phyloP scores from a whole-genome alignment of 176 grass and related monocot genomes.

The Saccharum spontaneum region DNA sequence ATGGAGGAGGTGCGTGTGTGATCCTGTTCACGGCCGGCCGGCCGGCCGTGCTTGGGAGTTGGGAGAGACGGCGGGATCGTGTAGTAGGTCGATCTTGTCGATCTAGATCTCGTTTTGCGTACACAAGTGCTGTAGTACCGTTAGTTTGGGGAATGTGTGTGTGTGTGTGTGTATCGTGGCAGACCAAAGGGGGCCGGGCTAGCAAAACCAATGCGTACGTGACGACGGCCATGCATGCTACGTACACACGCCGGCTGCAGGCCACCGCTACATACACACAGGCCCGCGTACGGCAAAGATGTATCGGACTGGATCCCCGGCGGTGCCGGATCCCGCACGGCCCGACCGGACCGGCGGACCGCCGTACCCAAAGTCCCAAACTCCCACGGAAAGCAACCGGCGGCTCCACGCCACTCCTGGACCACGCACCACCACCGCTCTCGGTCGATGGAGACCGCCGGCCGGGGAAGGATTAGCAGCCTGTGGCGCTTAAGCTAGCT shows the following conservation, averaged over 20 bases:
- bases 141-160: too few relatives aligned
- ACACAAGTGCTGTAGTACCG: too few relatives aligned
- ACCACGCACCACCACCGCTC: background rate
- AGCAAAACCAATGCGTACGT: background rate
- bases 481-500: background rate
- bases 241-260: background rate
- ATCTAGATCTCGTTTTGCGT: too few relatives aligned
- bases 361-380: background rate
- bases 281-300: too few relatives aligned
- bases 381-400: background rate
- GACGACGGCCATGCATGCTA: background rate
- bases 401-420: background rate
- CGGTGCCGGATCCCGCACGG: background rate
- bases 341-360: background rate
- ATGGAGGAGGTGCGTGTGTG: too few relatives aligned
- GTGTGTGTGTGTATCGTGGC: too few relatives aligned
- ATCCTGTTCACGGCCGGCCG: too few relatives aligned
- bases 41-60: too few relatives aligned
- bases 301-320: background rate
- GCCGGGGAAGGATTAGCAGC: background rate
- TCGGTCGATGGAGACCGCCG: background rate
- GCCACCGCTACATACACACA: background rate
- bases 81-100: too few relatives aligned
- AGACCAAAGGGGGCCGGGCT: too few relatives aligned
- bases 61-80: too few relatives aligned